phyloP scores from a whole-genome alignment of 768 basidiomycete genomes.

The Agrocybe chaxingu region DNA sequence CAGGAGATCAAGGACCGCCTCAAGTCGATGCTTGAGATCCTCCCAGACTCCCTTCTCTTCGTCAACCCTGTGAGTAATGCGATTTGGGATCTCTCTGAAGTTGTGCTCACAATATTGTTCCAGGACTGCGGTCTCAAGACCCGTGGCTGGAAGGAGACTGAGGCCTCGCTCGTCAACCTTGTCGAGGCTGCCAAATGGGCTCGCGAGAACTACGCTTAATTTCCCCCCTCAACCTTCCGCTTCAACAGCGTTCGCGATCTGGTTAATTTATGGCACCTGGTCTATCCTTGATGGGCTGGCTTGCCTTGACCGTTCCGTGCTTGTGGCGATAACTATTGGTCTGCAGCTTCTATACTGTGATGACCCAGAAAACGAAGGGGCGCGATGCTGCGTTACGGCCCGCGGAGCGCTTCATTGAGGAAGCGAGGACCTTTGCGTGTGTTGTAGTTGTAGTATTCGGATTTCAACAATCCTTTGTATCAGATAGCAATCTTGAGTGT shows the following conservation, averaged over 20 bases:
- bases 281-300: constrained; percentile 16
- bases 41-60: constrained; percentile 79
- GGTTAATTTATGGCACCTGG: constrained; percentile 50
- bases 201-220: constrained; percentile 76
- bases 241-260: constrained; percentile 87
- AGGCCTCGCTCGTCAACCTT: constrained; percentile 83
- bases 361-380: constrained; percentile 21
- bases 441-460: constrained; percentile 48
- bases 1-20: constrained; percentile 95
- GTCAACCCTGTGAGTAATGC: constrained; percentile 72
- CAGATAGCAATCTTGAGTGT: constrained; percentile 14
- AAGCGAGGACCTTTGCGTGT: constrained; percentile 37
- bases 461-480: constrained; percentile 77
- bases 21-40: constrained; percentile 75
- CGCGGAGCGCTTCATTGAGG: constrained; percentile 33
- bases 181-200: constrained; percentile 94
- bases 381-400: constrained; percentile 33
- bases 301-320: constrained; percentile 54
- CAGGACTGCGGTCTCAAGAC: constrained; percentile 98
- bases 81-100: background rate
- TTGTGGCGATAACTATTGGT: constrained; percentile 33
- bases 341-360: constrained; percentile 13
- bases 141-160: constrained; percentile 97
- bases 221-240: constrained; percentile 47
- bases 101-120: constrained; percentile 3